Evolutionary conservation across 345 rosid species (phyloP).

Genomic region (Hibiscus tridactylites): DNA sequence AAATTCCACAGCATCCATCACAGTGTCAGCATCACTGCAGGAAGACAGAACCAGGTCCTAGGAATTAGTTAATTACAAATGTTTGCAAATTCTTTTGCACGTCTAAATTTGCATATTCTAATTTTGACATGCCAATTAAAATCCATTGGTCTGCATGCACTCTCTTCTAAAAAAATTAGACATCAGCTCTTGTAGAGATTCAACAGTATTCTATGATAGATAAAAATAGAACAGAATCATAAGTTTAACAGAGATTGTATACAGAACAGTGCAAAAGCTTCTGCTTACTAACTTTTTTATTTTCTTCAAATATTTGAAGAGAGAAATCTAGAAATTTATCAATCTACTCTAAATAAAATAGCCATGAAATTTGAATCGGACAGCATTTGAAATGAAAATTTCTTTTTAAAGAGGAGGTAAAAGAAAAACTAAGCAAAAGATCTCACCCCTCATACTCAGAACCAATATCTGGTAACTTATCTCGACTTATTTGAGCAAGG

Average conservation of each 20-base stretch:
- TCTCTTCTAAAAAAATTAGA: not conserved
- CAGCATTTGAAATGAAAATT: conserved; percentile 10
- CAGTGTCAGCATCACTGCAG: conserved; percentile 67
- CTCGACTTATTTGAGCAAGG: conserved; percentile 84
- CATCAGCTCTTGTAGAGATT: no score
- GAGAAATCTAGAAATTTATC: not conserved
- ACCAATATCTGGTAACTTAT: conserved; percentile 76
- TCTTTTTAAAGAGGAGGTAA: not conserved
- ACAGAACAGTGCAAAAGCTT: not conserved
- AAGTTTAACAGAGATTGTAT: not conserved
- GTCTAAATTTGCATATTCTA: not conserved
- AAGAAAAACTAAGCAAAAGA: conserved; percentile 4
- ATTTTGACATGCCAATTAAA: not conserved
- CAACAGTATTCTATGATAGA: not conserved
- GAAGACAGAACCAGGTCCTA: conserved; percentile 1
- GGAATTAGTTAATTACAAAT: not conserved
- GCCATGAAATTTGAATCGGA: not conserved
- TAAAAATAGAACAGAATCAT: not conserved
- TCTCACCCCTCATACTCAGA: conserved; percentile 74
- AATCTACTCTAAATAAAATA: not conserved
- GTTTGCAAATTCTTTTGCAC: not conserved
- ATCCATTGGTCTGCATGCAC: not conserved
- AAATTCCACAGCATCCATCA: conserved; percentile 82
- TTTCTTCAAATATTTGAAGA: not conserved
- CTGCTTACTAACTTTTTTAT: not conserved